Base-by-base conservation (phyloP, 2,329 filamentous ascomycete species). In the Xylaria sp. region DNA sequence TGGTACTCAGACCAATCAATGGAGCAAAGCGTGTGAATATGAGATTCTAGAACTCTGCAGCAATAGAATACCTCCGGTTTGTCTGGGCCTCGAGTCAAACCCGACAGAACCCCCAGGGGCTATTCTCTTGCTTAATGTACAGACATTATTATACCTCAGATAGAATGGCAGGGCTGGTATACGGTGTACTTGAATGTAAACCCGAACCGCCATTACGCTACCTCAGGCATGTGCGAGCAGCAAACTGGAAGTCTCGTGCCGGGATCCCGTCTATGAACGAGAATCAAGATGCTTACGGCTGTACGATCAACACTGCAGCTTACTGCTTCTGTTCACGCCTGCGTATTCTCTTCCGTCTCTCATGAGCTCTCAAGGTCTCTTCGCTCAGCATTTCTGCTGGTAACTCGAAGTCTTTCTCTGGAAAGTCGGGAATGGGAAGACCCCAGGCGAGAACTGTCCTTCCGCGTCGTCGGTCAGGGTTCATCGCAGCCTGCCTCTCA, bases 361-460 rank as follows among this genome's bases (percentile, higher is more conserved):
- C 88, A 61, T 83, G 83, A 13, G 80, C 78, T 67, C 80, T 82
- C 62, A 86, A 72, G 46, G 75, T 79, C 67, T 83, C 81, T 64
- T 79, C 76, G 72, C 88, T 72, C 72, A 77, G 74, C 61, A 83
- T 84, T 44, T 88, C 88, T 5, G 82, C 78, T 0, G 92, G 90
- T 55, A 96, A 76, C 59, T 84, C 80, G 71, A 97, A 97, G 48
- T 96, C 90, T 37, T 72, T 71, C 70, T 90, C 83, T 4, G 78
- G 72, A 59, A 88, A 77, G 11, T 96, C 90, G 0, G 92, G 92
- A 18, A 97, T 75, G 0, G 89, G 83, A 30, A 88, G 83, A 0
- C 93, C 93, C 82, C 94, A 97, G 2, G 92, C 93, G 52, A 88
- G 79, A 13, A 87, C 80, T 55, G 83, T 89, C 54, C 91, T 82